Evolutionary conservation across 108 stramenopile species (phyloP), one percentile per base, ranked within the genome.

Genomic region (Discostella stelligeroides): DNA sequence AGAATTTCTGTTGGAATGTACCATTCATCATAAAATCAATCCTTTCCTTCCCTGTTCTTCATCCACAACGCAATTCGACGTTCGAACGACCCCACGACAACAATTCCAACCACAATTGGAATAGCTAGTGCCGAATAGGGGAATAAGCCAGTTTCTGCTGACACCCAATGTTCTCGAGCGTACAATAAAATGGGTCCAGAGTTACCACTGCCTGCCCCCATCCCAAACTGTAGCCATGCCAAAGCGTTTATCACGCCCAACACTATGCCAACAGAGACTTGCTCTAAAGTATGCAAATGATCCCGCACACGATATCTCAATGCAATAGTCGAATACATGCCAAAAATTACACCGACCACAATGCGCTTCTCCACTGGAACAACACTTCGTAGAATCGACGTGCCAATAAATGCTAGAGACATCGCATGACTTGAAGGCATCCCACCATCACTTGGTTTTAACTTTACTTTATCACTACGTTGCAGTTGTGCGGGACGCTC

Each of bases 351-450:
- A 38, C 73, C 76, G 17, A 37, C 63, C 2, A 62, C 14, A 13
- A 50, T 8, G 34, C 63, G 50, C 30, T 57, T 11, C 41, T 50
- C 37, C 15, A 14, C 38, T 49, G 63, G 63, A 10, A 58, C 42
- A 30, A 65, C 24, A 41, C 62, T 46, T 27, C 23, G 10, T 41
- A 48, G 30, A 9, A 66, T 73, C 4, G 62, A 56, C 17, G 84
- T 90, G 0, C 83, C 86, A 55, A 95, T 91, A 55, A 95, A 95
- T 6, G 89, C 90, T 30, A 95, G 71, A 68, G 86, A 87, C 90
- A 92, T 95, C n/a, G 89, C 93, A 68, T 95, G 93, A 25, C 87
- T 88, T 4, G 79, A 81, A 7, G 92, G 92, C 92, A 73, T 73
- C 0, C 93, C 93, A 21, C 81, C 81, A 72, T 95, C 93, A 65